Percentiles rank a stretch among this genome's conserved stretches.
Evolutionary conservation across 2,329 filamentous ascomycete genomes (phyloP).

Genomic region (Alternaria burnsii): DNA sequence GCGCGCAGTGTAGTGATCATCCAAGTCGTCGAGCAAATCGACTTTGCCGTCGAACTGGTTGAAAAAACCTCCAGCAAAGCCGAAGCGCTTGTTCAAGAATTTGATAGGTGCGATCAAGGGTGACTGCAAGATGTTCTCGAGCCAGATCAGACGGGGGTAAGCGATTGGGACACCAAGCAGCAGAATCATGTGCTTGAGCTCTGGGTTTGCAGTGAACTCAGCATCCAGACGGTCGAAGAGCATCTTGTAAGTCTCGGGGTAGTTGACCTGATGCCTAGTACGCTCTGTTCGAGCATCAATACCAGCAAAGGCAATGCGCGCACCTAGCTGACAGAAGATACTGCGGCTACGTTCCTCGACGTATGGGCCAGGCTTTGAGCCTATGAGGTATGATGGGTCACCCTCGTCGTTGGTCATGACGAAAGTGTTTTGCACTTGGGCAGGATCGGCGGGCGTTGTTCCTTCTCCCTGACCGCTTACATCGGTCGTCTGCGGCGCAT

Average conservation of each 20-base stretch:
- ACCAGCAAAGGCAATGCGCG: constrained; percentile 70
- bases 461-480: constrained; percentile 62
- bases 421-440: constrained; percentile 77
- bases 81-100: constrained; percentile 89
- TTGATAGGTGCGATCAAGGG: constrained; percentile 89
- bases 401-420: constrained; percentile 67
- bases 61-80: constrained; percentile 84
- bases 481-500: constrained; percentile 65
- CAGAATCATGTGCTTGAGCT: constrained; percentile 70
- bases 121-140: constrained; percentile 89
- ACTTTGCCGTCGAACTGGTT: constrained; percentile 88
- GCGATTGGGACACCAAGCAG: constrained; percentile 76
- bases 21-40: constrained; percentile 70
- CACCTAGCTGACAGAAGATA: constrained; percentile 70
- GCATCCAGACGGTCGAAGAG: constrained; percentile 65
- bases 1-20: constrained; percentile 83
- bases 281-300: constrained; percentile 73
- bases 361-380: constrained; percentile 73
- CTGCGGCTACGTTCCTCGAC: constrained; percentile 68
- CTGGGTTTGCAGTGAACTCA: constrained; percentile 62
- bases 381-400: constrained; percentile 81
- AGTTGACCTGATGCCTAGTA: constrained; percentile 93
- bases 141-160: constrained; percentile 83
- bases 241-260: constrained; percentile 69
- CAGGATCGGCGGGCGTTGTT: constrained; percentile 67